These are phyloP conservation scores for Annulohypoxylon nitens DNA, from an alignment of 495 filamentous ascomycete species.

Conservation along the genomic window DNA sequence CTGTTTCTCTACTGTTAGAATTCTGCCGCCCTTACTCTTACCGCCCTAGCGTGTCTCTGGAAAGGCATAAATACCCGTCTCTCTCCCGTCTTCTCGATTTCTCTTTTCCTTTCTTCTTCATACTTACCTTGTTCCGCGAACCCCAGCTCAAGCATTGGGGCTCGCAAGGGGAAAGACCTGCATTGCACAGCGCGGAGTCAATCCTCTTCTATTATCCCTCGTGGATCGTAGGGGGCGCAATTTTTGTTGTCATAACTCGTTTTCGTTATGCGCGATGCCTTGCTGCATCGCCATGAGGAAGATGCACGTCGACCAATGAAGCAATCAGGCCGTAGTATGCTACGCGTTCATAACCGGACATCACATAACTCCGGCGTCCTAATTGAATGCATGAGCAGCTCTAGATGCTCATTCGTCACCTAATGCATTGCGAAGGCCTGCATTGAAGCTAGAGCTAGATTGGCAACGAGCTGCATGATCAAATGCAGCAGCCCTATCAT, in stretches of 20 bases:
- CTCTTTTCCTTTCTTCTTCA: constrained; percentile 7
- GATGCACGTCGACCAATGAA: background rate
- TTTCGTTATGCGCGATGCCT: background rate
- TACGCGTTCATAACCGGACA: background rate
- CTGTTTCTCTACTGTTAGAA: background rate
- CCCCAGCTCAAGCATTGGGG: constrained; percentile 4
- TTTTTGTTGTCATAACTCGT: background rate
- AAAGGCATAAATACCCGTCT: background rate
- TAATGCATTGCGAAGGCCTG: background rate
- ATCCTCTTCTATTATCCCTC: constrained; percentile 3
- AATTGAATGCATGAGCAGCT: too few species aligned
- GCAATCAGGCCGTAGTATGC: background rate
- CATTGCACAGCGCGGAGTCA: constrained; percentile 1
- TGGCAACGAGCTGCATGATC: background rate
- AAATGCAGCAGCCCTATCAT: background rate
- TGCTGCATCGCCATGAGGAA: background rate
- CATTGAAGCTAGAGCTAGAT: background rate
- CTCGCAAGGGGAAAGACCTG: background rate
- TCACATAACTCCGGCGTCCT: too few species aligned
- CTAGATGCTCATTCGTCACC: background rate
- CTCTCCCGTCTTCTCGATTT: background rate
- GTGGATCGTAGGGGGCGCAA: constrained; percentile 6
- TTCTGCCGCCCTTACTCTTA: background rate
- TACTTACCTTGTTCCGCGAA: constrained; percentile 7
- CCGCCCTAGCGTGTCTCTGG: background rate